Evolutionary conservation across 2,329 filamentous ascomycete species (phyloP).

Genomic region (Neonectria punicea): DNA sequence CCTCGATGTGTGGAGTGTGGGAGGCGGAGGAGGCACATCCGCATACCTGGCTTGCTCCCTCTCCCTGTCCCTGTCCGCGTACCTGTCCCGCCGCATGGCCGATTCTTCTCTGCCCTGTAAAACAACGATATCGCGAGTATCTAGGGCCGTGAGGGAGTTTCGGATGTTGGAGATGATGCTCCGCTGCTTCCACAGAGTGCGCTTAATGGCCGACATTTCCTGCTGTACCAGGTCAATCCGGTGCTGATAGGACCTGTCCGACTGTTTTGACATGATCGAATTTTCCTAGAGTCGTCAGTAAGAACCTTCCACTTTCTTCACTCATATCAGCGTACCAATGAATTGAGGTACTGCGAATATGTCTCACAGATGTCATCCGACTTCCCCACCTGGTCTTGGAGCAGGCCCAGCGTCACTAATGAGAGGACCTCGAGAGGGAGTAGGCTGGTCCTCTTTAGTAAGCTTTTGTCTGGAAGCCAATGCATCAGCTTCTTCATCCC

Average conservation of each 20-base stretch:
- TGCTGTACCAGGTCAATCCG: slow-evolving; percentile 54
- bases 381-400: slow-evolving; percentile 52
- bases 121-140: slow-evolving; percentile 29
- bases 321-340: slow-evolving; percentile 47
- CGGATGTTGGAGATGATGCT: slow-evolving; percentile 44
- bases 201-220: slow-evolving; percentile 52
- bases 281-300: slow-evolving; percentile 48
- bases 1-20: slow-evolving; percentile 19
- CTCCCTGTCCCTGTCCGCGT: slow-evolving; percentile 12
- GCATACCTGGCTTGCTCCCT: not conserved
- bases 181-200: slow-evolving; percentile 48
- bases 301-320: not conserved
- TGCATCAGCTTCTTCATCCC: slow-evolving; percentile 52
- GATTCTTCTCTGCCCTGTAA: slow-evolving; percentile 21
- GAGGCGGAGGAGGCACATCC: not conserved
- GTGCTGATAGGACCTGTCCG: slow-evolving; percentile 54
- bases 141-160: slow-evolving; percentile 32
- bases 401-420: slow-evolving; percentile 51
- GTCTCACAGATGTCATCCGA: slow-evolving; percentile 53
- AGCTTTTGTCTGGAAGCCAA: slow-evolving; percentile 43
- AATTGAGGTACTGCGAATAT: slow-evolving; percentile 55
- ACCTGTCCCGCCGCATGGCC: slow-evolving; percentile 17
- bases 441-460: slow-evolving; percentile 52
- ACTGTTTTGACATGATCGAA: slow-evolving; percentile 52
- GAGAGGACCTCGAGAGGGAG: slow-evolving; percentile 56